Evolutionary conservation across 2,329 filamentous ascomycete genomes (phyloP).

Genomic region (Exophiala phaeomuriformis): DNA sequence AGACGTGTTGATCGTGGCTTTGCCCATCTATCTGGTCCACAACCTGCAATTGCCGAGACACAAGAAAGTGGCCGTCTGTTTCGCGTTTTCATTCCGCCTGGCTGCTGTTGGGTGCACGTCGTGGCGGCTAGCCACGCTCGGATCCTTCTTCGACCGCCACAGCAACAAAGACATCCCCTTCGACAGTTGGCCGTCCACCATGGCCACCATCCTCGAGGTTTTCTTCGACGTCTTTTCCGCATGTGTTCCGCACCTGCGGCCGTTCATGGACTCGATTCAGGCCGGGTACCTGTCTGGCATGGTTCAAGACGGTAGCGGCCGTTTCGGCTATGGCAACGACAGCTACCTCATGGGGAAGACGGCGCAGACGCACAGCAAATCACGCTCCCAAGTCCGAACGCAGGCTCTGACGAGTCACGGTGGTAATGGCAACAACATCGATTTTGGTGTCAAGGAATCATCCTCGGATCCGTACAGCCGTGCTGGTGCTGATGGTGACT

Average conservation of each 20-base stretch:
- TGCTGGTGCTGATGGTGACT: not conserved
- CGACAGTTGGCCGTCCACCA: conserved; percentile 14
- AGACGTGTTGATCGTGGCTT: conserved; percentile 22
- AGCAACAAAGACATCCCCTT: conserved; percentile 9
- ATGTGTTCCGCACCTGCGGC: conserved; percentile 15
- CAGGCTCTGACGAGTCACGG: conserved; percentile 12
- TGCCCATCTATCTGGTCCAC: conserved; percentile 23
- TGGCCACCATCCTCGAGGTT: conserved; percentile 12
- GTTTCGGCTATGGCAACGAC: conserved; percentile 17
- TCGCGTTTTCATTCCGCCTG: conserved; percentile 15
- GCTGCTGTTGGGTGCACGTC: conserved; percentile 8
- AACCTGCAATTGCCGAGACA: conserved; percentile 21
- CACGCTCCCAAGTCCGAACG: conserved; percentile 5
- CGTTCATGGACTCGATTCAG: conserved; percentile 19
- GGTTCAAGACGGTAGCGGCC: conserved; percentile 10
- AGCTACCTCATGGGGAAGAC: conserved; percentile 19
- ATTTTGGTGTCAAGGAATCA: not conserved
- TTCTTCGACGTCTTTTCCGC: conserved; percentile 13
- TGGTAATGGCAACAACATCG: conserved; percentile 1
- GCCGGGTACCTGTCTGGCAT: conserved; percentile 16
- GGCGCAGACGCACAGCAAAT: conserved; percentile 10
- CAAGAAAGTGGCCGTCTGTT: conserved; percentile 23
- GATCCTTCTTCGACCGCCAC: conserved; percentile 8
- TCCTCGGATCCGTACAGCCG: not conserved
- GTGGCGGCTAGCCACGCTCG: conserved; percentile 10